Evolutionary conservation across 1,284 basidiomycete genomes (phyloP), one percentile per base, ranked within the genome.

Genomic region (Sanghuangporus baumii): DNA sequence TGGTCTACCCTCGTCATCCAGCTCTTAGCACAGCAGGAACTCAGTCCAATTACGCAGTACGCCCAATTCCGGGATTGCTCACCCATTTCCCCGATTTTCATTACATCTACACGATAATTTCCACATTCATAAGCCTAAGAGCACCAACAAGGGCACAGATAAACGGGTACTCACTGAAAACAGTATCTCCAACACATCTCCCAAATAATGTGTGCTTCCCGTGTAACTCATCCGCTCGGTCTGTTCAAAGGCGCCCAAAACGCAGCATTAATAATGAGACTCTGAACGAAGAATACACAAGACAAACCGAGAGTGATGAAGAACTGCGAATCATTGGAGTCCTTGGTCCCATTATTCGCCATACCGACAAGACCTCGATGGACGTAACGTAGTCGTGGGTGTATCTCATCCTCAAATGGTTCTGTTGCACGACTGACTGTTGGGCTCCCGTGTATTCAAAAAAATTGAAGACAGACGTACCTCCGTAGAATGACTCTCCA

Each of bases 401-500:
- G 93, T n/a, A 94, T 88, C 75, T 98, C 95, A 75, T 97, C 93
- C 69, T 91, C 86, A 68, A 98, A 97, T 0, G 90, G 90, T 68
- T 96, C 91, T 88, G 11, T 37, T 26, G n/a, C 51, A 48, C 9
- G 11, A 18, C 14, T n/a, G 11, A 18, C 14, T n/a, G n/a, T 11
- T 18, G 31, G 4, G 6, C 37, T 11, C 51, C 40, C 63, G 12
- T 51, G 46, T 20, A 47, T 26, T 34, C 47, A 47, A 41, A 9
- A 46, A 2, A 9, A 23, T 43, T 23, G 36, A 8, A 31, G n/a
- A 31, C 40, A 4, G 23, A 72, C 83, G 52, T 61, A 90, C 91
- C 91, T 74, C 93, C 94, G 67, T 91, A 96, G 71, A 94, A 89
- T 0, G 92, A 94, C 72, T 95, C 94, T 67, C 96, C 96, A 3